These are phyloP conservation scores for Astrothelium subdiscretum DNA, from an alignment of 495 filamentous ascomycete species.

Conservation along the genomic window DNA sequence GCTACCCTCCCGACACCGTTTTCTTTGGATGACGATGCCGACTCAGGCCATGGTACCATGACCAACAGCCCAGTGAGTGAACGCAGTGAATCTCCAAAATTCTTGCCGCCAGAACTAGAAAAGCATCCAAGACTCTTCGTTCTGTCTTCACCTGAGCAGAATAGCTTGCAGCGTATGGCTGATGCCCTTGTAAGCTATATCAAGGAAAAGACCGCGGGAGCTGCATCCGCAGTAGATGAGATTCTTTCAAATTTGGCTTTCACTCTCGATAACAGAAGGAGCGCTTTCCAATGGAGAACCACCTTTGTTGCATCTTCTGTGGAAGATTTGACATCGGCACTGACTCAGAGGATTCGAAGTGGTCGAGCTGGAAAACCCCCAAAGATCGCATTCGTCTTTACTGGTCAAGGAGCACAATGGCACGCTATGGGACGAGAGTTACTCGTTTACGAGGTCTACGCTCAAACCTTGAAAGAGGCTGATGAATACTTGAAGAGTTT, in stretches of 20 bases:
- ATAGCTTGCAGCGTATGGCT: neutral
- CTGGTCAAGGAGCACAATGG: conserved; percentile 37
- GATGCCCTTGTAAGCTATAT: neutral
- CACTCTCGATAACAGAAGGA: neutral
- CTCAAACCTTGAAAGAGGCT: conserved; percentile 20
- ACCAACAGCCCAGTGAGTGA: neutral
- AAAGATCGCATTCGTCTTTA: conserved; percentile 25
- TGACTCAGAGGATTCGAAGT: neutral
- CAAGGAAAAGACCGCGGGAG: neutral
- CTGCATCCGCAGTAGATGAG: neutral
- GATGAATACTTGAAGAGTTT: conserved; percentile 16
- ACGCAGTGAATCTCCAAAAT: neutral
- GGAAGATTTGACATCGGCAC: neutral
- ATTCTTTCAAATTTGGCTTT: neutral
- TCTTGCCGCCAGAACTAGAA: neutral
- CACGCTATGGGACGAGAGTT: conserved; percentile 35
- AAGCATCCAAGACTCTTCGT: conserved; percentile 2
- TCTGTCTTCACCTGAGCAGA: neutral
- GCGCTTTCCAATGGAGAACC: conserved; percentile 1
- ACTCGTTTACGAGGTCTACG: conserved; percentile 26
- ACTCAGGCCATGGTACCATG: neutral
- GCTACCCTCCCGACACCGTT: neutral
- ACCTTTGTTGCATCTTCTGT: neutral
- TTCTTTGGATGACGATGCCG: neutral
- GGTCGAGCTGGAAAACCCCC: neutral